phyloP scores from a whole-genome alignment of 805 yeast genomes.

The Pichia deserticola region DNA sequence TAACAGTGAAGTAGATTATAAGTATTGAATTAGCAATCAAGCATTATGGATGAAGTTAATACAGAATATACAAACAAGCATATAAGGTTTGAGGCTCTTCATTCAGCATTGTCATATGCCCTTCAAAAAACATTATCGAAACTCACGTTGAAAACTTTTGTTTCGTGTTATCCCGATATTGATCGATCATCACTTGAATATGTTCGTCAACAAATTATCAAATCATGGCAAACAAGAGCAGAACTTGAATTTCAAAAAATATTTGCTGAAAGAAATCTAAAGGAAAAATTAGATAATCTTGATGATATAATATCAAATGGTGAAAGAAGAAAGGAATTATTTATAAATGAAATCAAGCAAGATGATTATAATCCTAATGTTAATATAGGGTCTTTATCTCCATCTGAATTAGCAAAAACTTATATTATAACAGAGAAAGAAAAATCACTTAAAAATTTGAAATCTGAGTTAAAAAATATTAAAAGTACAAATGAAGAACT shows the following conservation, averaged over 20 bases:
- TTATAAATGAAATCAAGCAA: conserved; percentile 3
- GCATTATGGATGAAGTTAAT: not conserved
- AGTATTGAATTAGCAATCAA: not conserved
- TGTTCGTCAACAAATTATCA: conserved; percentile 38
- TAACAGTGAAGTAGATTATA: not conserved
- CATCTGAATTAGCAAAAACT: conserved; percentile 18
- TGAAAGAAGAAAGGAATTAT: conserved; percentile 8
- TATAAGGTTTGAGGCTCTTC: conserved; percentile 28
- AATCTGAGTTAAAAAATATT: not conserved
- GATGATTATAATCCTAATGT: not conserved
- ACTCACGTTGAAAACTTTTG: conserved; percentile 36
- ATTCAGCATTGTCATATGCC: conserved; percentile 30
- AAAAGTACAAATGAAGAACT: conserved; percentile 3
- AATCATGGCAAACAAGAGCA: conserved; percentile 37
- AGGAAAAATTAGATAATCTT: conserved; percentile 36
- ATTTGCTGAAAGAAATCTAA: conserved; percentile 37
- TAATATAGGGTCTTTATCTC: conserved; percentile 8
- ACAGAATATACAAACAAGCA: not conserved
- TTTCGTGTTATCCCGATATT: conserved; percentile 39
- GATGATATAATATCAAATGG: conserved; percentile 42
- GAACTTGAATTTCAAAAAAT: conserved; percentile 40
- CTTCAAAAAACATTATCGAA: conserved; percentile 37
- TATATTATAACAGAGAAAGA: conserved; percentile 11
- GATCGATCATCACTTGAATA: conserved; percentile 36
- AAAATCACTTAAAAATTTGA: conserved; percentile 6